Evolutionary conservation across 2,329 filamentous ascomycete species (phyloP), one percentile per base, ranked within the genome.

Genomic region (Xylariaceae sp.): DNA sequence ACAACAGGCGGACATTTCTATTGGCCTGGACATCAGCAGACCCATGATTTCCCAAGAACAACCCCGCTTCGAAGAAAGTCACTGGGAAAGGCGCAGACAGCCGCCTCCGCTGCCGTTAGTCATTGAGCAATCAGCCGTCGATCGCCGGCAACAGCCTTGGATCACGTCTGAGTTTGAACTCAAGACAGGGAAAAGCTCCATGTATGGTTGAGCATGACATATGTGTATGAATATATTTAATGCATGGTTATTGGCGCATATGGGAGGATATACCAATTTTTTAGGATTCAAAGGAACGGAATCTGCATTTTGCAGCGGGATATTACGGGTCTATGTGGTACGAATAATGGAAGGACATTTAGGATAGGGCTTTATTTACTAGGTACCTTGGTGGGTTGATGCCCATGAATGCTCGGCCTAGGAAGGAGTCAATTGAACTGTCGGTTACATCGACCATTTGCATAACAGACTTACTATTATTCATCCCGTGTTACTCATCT

Each of bases 111-210:
- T 11, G 1, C 48, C 31, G n/a, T 54, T 50, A 33, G 50, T 61
- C 9, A 51, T 70, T n/a, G 44, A 55, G 40, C 60, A 61, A 26
- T 56, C 41, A 28, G 68, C 8, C 36, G 24, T 26, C 16, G 52
- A 56, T 47, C 49, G 47, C 16, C 44, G 53, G 31, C 36, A 48
- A 14, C 31, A 16, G 8, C 40, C 56, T 16, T 53, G 56, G 43
- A 17, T 51, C 9, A 24, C 36, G 6, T 26, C 53, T 26, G 73
- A 77, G 2, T 63, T 70, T n/a, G 69, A 74, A 2, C 65, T 76
- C 14, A 57, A 58, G 3, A 75, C 71, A 3, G 74, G 75, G 21
- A 74, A 75, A 58, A 75, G 71, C 48, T 62, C 62, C 1, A 56
- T 78, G 0, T 76, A 74, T 31, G 74, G 73, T n/a, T 70, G 46